Evolutionary conservation across 2,329 filamentous ascomycete species (phyloP).

Genomic region (Aschersonia sp.): DNA sequence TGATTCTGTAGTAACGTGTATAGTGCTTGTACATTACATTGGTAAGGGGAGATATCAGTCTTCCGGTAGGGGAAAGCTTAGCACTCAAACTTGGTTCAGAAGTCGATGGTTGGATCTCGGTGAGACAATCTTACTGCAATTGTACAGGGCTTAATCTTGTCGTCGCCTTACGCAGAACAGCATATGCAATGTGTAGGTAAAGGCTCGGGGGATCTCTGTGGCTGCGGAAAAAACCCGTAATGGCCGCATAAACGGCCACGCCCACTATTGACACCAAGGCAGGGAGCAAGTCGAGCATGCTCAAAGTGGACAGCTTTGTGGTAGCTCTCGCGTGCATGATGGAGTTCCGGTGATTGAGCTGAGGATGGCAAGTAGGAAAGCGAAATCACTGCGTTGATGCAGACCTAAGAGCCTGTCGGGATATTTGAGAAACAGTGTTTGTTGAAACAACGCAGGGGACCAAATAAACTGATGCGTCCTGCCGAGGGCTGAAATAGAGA

Average conservation of each 20-base stretch:
- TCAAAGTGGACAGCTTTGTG: constrained; percentile 4
- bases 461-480: no score
- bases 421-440: no score
- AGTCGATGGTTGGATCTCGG: not conserved
- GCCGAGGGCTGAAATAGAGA: no score
- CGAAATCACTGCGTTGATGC: not conserved
- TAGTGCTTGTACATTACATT: constrained; percentile 8
- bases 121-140: constrained; percentile 6
- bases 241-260: constrained; percentile 2
- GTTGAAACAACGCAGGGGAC: no score
- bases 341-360: not conserved
- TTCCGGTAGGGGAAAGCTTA: not conserved
- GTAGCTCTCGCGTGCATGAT: not conserved
- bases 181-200: constrained; percentile 10
- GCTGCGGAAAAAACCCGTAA: constrained; percentile 6
- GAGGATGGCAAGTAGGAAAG: not conserved
- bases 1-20: constrained; percentile 4
- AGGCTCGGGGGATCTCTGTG: constrained; percentile 7
- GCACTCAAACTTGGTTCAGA: not conserved
- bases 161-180: constrained; percentile 7
- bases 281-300: constrained; percentile 7
- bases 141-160: constrained; percentile 7
- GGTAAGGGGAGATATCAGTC: constrained; percentile 7
- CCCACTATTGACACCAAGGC: constrained; percentile 5
- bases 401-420: no score